Base-by-base conservation (phyloP, 352 stramenopile genomes). In the Thalassiosira ordinaria region DNA sequence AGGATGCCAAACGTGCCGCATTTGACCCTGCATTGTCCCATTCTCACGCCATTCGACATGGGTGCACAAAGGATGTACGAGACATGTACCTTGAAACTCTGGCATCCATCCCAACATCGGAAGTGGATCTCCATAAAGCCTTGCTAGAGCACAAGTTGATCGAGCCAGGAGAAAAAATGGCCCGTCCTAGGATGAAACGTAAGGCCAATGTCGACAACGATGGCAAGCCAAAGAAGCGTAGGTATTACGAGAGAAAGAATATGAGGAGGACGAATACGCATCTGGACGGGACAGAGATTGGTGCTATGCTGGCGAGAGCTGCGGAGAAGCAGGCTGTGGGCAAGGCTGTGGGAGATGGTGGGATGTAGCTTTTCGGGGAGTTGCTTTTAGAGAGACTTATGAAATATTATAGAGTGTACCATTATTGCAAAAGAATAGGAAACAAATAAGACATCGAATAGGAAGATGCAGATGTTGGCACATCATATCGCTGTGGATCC, bases 161-260 rank as follows among this genome's bases (percentile, higher is more conserved):
- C 26, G 85, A 94, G 49, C 83, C 87, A 13, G 85, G 83, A 2
- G 89, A 94, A 68, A 64, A 82, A 52, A 84, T 91, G 89, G 55
- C 76, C 46, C 63, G 85, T 44, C 80, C 83, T 1, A 62, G 82
- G 44, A 80, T 94, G 69, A 87, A 88, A 29, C 29, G 47, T 47
- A 85, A 86, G 44, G 44, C 74, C 4, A 90, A 91, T 63, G 62
- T 91, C 0, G 89, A 92, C 64, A 91, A 94, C 69, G 85, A 94
- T 49, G 89, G 89, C 16, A 94, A 94, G 55, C 85, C 85, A 1
- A 91, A 92, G 70, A 94, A 94, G 51, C 74, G 87, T 53, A 82
- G 89, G 46, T 94, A 94, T 71, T 94, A 94, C 57, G 83, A 92
- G 71, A 53, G 85, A 14, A 94, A 94, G 75, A 91, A 91, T 74